phyloP scores from a whole-genome alignment of 768 basidiomycete species.

The Mycena polygramma region DNA sequence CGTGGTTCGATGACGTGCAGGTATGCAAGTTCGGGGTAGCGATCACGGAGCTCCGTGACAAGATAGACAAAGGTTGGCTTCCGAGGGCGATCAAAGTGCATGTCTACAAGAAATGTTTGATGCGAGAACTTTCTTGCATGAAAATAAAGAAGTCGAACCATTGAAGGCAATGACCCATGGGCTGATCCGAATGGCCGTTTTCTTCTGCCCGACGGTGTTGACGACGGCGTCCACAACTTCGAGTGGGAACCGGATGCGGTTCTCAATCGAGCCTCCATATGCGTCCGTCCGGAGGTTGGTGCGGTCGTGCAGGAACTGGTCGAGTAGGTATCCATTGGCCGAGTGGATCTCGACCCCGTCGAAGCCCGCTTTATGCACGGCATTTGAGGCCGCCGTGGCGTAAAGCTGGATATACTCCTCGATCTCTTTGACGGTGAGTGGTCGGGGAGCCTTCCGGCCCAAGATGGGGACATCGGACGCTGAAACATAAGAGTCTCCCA shows the following conservation, averaged over 20 bases:
- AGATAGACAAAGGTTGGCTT: slow-evolving; percentile 59
- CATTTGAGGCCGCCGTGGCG: background rate
- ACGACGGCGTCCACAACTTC: slow-evolving; percentile 57
- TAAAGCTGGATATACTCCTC: slow-evolving; percentile 23
- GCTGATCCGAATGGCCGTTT: slow-evolving; percentile 39
- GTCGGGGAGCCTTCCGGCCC: background rate
- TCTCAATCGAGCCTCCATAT: slow-evolving; percentile 48
- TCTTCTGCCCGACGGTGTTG: slow-evolving; percentile 57
- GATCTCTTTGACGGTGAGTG: slow-evolving; percentile 48
- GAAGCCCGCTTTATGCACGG: slow-evolving; percentile 26
- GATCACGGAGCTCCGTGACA: slow-evolving; percentile 49
- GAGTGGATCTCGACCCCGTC: slow-evolving; percentile 35
- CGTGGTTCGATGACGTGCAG: slow-evolving; percentile 53
- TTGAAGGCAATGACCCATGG: too few relatives aligned
- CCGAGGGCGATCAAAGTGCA: slow-evolving; percentile 59
- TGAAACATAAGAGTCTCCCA: background rate
- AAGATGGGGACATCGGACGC: background rate
- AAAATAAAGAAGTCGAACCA: too few relatives aligned
- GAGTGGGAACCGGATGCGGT: slow-evolving; percentile 60
- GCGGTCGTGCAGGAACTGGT: slow-evolving; percentile 24
- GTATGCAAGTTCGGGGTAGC: slow-evolving; percentile 58
- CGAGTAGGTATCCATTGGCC: background rate
- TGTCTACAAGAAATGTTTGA: slow-evolving; percentile 40
- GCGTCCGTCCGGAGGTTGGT: slow-evolving; percentile 56
- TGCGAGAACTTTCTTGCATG: slow-evolving; percentile 36